Conservation (phyloP, 2,329 filamentous ascomycete genomes). For the Aureobasidium leucospermi region DNA sequence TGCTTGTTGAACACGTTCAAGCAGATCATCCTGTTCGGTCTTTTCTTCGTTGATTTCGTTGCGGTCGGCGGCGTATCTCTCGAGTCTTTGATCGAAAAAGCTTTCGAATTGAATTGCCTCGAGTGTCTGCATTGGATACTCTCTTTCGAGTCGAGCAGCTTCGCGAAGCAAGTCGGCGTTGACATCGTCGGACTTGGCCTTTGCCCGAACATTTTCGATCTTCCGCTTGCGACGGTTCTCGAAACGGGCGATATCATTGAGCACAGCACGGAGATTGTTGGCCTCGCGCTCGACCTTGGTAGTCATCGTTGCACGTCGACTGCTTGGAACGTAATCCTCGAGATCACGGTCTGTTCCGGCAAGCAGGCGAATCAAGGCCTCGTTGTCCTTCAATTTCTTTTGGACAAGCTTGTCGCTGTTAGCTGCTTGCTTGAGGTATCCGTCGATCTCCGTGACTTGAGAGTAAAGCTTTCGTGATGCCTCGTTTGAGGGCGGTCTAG, state of each 20-base stretch:
- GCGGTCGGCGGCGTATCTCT: slow-evolving; percentile 72
- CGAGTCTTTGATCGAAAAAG: slow-evolving; percentile 77
- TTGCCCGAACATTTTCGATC: slow-evolving; percentile 70
- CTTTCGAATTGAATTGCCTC: slow-evolving; percentile 86
- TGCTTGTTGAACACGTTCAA: slow-evolving; percentile 62
- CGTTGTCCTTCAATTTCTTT: slow-evolving; percentile 69
- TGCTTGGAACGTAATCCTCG: slow-evolving; percentile 84
- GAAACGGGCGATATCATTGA: slow-evolving; percentile 78
- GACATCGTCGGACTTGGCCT: slow-evolving; percentile 80
- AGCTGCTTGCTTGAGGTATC: slow-evolving; percentile 70
- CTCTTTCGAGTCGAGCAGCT: slow-evolving; percentile 75
- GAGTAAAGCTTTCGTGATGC: slow-evolving; percentile 68
- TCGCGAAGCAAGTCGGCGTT: slow-evolving; percentile 73
- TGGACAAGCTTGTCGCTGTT: slow-evolving; percentile 64
- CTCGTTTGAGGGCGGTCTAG: slow-evolving; percentile 57
- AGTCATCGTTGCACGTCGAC: slow-evolving; percentile 68
- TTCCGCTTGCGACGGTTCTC: slow-evolving; percentile 75
- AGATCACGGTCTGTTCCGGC: slow-evolving; percentile 72
- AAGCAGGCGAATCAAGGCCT: slow-evolving; percentile 67
- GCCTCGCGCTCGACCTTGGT: slow-evolving; percentile 74
- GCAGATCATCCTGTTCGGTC: slow-evolving; percentile 66
- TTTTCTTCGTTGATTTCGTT: slow-evolving; percentile 65
- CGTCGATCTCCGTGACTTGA: slow-evolving; percentile 70
- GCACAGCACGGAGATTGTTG: slow-evolving; percentile 64
- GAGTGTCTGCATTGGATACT: slow-evolving; percentile 76